Conservation (phyloP, 2,329 filamentous ascomycete species). For the Claviceps digitariae region DNA sequence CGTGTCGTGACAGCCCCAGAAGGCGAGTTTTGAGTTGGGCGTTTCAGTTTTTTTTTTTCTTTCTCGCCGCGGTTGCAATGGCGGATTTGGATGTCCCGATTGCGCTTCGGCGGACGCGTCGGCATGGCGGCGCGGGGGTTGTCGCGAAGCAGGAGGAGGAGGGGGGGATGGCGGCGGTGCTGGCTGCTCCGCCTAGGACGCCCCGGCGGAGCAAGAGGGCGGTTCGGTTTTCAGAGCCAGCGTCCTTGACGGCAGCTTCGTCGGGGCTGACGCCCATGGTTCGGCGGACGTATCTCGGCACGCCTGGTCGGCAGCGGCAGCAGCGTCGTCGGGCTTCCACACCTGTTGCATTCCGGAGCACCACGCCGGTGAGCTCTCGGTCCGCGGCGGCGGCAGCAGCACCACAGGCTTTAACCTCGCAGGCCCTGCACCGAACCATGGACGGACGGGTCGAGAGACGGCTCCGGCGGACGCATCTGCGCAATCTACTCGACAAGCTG, state of each 20-base stretch:
- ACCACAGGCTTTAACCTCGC: constrained; percentile 8
- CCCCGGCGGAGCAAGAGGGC: constrained; percentile 27
- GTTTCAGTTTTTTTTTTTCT: too few relatives aligned
- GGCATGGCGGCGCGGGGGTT: constrained; percentile 12
- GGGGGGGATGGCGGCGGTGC: background rate
- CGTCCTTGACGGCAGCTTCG: constrained; percentile 32
- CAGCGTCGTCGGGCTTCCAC: constrained; percentile 29
- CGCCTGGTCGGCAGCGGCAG: constrained; percentile 15
- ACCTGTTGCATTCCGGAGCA: constrained; percentile 13
- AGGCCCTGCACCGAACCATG: constrained; percentile 38
- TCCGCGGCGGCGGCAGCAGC: constrained; percentile 4
- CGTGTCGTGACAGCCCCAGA: too few relatives aligned
- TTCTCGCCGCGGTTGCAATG: constrained; percentile 13
- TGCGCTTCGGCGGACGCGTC: constrained; percentile 38
- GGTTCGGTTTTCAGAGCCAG: constrained; percentile 48
- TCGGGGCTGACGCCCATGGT: constrained; percentile 49
- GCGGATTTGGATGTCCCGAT: constrained; percentile 34
- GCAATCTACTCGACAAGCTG: constrained; percentile 43
- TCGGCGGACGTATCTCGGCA: constrained; percentile 32
- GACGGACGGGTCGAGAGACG: constrained; percentile 45
- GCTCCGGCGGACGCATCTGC: constrained; percentile 42
- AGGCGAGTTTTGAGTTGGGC: too few relatives aligned
- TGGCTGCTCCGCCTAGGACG: constrained; percentile 14
- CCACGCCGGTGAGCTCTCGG: constrained; percentile 2
- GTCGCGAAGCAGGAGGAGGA: constrained; percentile 9